Base-by-base conservation (phyloP, 192 early-diverging fungal genomes). In the Coemansia sp. region DNA sequence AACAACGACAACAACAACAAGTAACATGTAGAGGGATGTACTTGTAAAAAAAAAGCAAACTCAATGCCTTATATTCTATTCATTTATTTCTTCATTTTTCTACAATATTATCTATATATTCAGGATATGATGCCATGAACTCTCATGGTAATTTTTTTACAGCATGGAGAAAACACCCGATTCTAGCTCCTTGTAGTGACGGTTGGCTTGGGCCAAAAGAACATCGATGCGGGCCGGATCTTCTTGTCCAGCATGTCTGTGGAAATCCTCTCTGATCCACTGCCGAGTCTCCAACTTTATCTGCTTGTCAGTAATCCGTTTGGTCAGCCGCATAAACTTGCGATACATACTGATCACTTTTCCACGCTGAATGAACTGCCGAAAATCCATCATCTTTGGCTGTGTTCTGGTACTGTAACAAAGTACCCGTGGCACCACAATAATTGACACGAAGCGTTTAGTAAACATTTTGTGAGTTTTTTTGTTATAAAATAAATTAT, bases 131-230 rank as follows among this genome's bases (percentile, higher is more conserved):
- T 25, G 22, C 22, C 22, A 25, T 25, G 22, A 25, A 25, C 22
- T 25, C 22, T 25, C 22, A 25, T 25, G 22, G 0, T 25, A 25
- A 12, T 55, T 57, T 5, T 48, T 45, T 55, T 31, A 72, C 1
- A 69, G 56, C 63, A 78, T 66, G 14, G 71, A 66, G 51, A 77
- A 72, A 42, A 77, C 60, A 0, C 75, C 75, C 14, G 70, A 69
- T 17, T 81, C 73, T 52, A 81, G 67, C 30, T 81, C 74, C 66
- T 81, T 81, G 67, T 72, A 76, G 54, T 81, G 78, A 5, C 78
- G 50, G 16, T 57, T 72, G 17, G 78, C 78, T 48, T 81, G 78
- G 0, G 73, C 78, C 48, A 81, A 48, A 31, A 81, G 60, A 48
- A 81, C 69, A 0, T 81, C 73, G 38, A 81, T 64, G 29, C 73